Evolutionary conservation across 129 eudicot species (phyloP), one percentile per base, ranked within the genome.

Genomic region (Saussurea involucrata): DNA sequence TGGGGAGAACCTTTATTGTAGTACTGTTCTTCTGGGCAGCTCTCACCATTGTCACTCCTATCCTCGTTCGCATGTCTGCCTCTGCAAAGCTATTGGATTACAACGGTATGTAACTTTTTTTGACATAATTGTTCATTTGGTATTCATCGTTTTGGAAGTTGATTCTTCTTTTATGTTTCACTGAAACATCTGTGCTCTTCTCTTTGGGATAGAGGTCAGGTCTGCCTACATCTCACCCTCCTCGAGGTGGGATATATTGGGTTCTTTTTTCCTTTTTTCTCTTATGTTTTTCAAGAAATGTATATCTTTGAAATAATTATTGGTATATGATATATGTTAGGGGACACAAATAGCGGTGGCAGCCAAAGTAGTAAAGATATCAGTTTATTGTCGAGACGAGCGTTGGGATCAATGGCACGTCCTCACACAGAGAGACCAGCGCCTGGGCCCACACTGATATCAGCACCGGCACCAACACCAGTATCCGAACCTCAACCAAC

Each of bases 11-110:
- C 7, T 72, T 79, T 75, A 74, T 87, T 72, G 68, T 91, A 69
- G 85, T 91, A 24, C 75, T 91, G 63, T 87, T 87, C 72, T 83
- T 75, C 75, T 91, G 97, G 97, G 94, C 87, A 53, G 79, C 86
- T 32, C 87, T 91, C 58, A 89, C 90, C 22, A 58, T 85, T 67
- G 80, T 91, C 78, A 91, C 97, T 20, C 97, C 97, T 3, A 69
- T 75, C 20, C 97, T 91, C 4, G 76, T 91, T 46, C 95, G 81
- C 36, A 58, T 88, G 82, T 88, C 97, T 5, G 90, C 92, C 4
- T 78, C 90, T 29, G 89, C 97, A 73, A 84, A 68, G 18, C 61
- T 71, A 73, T 31, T 74, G 72, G 60, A 78, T 67, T 12, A 57
- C 31, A 25, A 81, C 31, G 93, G 91, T 88, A 86, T 55, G 78